These are phyloP conservation scores for Mucor ambiguus DNA, from an alignment of 371 early-diverging fungal species.

Conservation along the genomic window DNA sequence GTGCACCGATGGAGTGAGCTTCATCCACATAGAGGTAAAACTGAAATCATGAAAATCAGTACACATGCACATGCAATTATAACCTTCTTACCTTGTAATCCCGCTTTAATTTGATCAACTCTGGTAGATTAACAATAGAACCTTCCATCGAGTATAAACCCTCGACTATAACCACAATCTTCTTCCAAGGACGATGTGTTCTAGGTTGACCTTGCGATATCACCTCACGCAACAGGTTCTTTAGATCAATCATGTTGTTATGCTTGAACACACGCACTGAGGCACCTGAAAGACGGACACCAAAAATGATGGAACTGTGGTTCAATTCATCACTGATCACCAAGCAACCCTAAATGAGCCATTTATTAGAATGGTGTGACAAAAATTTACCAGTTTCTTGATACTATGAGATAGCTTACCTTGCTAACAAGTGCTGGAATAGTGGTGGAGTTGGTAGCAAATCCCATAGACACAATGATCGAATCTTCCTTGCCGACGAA, in stretches of 20 bases:
- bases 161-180: slow-evolving; percentile 98
- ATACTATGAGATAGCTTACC: slow-evolving; percentile 16
- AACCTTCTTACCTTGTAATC: slow-evolving; percentile 81
- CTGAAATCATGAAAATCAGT: slow-evolving; percentile 17
- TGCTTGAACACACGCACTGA: slow-evolving; percentile 97
- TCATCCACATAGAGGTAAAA: slow-evolving; percentile 99
- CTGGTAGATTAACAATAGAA: slow-evolving; percentile 89
- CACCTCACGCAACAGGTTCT: slow-evolving; percentile 83
- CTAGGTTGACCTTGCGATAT: slow-evolving; percentile 99
- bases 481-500: slow-evolving; percentile 96
- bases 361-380: neutral
- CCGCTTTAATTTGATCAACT: slow-evolving; percentile 89
- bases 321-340: slow-evolving; percentile 98
- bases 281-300: slow-evolving; percentile 94
- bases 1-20: slow-evolving; percentile 99
- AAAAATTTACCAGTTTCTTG: neutral
- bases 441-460: slow-evolving; percentile 98
- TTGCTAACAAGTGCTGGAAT: slow-evolving; percentile 94
- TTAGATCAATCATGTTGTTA: slow-evolving; percentile 86
- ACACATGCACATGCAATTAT: neutral
- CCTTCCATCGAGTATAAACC: slow-evolving; percentile 99
- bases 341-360: slow-evolving; percentile 89
- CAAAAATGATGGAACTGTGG: slow-evolving; percentile 98
- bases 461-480: slow-evolving; percentile 98
- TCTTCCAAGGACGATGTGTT: slow-evolving; percentile 99